Evolutionary conservation across 108 stramenopile species (phyloP), one percentile per base, ranked within the genome.

Genomic region (Pseudonitzschia multiseries): DNA sequence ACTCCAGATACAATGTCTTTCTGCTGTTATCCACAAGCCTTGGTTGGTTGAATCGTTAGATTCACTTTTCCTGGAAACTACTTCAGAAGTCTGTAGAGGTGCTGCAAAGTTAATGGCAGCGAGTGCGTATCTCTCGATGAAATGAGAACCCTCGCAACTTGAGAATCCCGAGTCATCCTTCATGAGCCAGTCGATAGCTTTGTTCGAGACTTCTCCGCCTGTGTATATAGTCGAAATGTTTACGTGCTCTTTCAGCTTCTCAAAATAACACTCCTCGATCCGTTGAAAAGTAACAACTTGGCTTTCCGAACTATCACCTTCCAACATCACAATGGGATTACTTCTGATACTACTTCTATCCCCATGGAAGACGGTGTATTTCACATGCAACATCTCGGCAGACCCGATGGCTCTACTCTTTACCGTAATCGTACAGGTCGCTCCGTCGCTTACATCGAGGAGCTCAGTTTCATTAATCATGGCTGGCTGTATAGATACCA

Each of bases 91-190:
- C 4, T 59, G 8, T 17, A 62, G 10, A 21, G 61, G 61, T 4
- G 61, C 61, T 40, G 61, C 61, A 24, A 62, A 62, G 40, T 62
- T 62, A 2, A 62, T 62, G 0, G 29, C 61, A 0, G 33, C 32
- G 14, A 62, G 32, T 18, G 36, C 40, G 40, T 62, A 62, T 33
- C 61, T 26, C n/a, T 62, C 61, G 26, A 62, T n/a, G 29, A 62
- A 62, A 33, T n/a, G 4, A 8, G 33, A 5, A 14, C 5, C n/a
- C 14, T 17, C 61, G 29, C 61, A 62, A 12, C 20, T 40, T 4
- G 61, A 40, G 15, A 31, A 33, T 62, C 61, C 61, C 40, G 29
- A 33, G 32, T 32, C 14, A 41, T 62, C 61, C 31, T 20, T 29
- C 2, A 15, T 33, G 5, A 62, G 40, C 61, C 61, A 62, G 4